Evolutionary conservation across 2,329 filamentous ascomycete genomes (phyloP).

Genomic region (Phyllosticta citrichinensis): DNA sequence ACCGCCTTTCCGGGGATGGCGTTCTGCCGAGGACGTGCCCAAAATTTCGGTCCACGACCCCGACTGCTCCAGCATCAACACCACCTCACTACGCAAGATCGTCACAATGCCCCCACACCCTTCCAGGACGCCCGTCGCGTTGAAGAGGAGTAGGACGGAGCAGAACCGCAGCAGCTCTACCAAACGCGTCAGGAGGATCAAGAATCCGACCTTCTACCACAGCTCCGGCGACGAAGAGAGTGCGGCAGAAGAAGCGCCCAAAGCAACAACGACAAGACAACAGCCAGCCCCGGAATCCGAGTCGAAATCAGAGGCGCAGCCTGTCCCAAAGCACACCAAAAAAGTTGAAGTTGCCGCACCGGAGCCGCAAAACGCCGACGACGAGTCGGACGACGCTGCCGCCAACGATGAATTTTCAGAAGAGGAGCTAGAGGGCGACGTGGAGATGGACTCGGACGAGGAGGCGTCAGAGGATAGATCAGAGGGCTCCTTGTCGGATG

Average conservation of each 20-base stretch:
- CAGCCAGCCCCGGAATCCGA: background rate
- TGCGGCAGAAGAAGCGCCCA: background rate
- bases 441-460: conserved; percentile 26
- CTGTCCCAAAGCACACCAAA: conserved; percentile 5
- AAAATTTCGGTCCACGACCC: background rate
- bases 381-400: conserved; percentile 21
- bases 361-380: conserved; percentile 13
- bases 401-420: conserved; percentile 25
- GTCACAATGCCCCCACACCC: conserved; percentile 21
- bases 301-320: background rate
- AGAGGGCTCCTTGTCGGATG: conserved; percentile 22
- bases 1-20: background rate
- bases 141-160: conserved; percentile 50
- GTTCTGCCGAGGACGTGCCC: background rate
- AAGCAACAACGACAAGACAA: background rate
- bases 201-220: conserved; percentile 54
- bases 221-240: conserved; percentile 48
- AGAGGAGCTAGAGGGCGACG: conserved; percentile 16
- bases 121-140: conserved; percentile 21
- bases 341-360: conserved; percentile 15
- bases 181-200: conserved; percentile 47
- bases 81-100: background rate
- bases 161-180: conserved; percentile 46
- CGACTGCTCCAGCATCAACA: background rate
- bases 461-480: conserved; percentile 30